A percentile compares a stretch with the other conserved stretches of the same genome.
phyloP scores from a whole-genome alignment of 805 yeast species.

The Hanseniaspora thailandica region DNA sequence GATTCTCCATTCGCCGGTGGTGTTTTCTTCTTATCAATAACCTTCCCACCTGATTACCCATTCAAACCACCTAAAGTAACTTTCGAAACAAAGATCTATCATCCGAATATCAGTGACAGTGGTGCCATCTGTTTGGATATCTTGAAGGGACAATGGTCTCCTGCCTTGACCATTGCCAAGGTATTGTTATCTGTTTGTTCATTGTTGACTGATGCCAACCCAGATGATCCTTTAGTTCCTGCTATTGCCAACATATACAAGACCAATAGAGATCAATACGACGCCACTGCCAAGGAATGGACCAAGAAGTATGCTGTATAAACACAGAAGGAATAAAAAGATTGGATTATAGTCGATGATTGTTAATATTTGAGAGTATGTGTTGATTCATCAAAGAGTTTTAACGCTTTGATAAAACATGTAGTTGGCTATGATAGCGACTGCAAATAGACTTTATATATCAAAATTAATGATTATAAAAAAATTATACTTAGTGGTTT shows the following conservation, averaged over 20 bases:
- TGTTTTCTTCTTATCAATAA: constrained; percentile 88
- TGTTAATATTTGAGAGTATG: too few species aligned
- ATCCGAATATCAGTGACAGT: constrained; percentile 90
- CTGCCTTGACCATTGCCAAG: constrained; percentile 92
- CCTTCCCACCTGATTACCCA: constrained; percentile 98
- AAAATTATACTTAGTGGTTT: too few species aligned
- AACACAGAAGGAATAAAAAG: not conserved
- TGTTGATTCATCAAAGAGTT: too few species aligned
- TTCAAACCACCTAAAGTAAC: constrained; percentile 93
- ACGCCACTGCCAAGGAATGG: constrained; percentile 97
- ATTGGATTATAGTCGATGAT: too few species aligned
- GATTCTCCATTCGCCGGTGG: constrained; percentile 88
- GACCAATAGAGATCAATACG: constrained; percentile 86
- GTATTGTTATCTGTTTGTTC: constrained; percentile 91
- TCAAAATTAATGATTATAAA: too few species aligned
- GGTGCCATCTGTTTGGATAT: constrained; percentile 96
- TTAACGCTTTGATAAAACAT: too few species aligned
- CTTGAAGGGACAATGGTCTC: constrained; percentile 97
- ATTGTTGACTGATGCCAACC: constrained; percentile 91
- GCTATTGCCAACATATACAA: constrained; percentile 95
- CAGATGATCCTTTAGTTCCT: constrained; percentile 97
- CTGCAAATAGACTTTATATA: too few species aligned
- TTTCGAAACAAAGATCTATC: constrained; percentile 92
- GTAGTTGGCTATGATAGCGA: too few species aligned
- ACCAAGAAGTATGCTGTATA: constrained; percentile 94